Base-by-base conservation (phyloP, 495 filamentous ascomycete genomes). In the Trichoderma erinaceum region DNA sequence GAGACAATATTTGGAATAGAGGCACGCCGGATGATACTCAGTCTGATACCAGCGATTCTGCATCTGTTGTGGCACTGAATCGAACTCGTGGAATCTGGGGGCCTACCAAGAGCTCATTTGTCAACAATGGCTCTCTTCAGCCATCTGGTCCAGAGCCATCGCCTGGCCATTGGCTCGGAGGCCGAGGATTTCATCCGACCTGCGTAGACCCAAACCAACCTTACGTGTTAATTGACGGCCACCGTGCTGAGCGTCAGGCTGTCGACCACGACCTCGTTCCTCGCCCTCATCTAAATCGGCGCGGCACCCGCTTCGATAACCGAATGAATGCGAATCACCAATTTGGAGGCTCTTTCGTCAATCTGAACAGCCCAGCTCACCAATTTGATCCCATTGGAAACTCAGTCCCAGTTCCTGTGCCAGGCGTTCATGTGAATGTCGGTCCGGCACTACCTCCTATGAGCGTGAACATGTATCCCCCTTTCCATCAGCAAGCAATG, bases 401-500 rank as follows among this genome's bases (percentile, higher is more conserved):
- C 21, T 71, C 66, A 76, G 76, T 69, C 13, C 73, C 29, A 16
- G 5, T 32, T n/a, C 71, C 66, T 75, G 76, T 69, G 16, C 73
- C 29, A 46, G 41, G 43, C 25, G 41, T n/a, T 66, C 41, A 32
- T 11, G 65, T 66, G 1, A 23, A 16, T 29, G 65, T 48, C 12
- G 43, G 43, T 0, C 43, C 65, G n/a, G 65, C 41, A 48, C 23
- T 66, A 68, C 56, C 69, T 48, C 73, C 70, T 64, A 71, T 72
- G 73, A 74, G 70, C 71, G 77, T 85, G 68, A 83, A 82, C 48
- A 69, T 85, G 67, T 88, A 86, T 73, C 76, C 82, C 77, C 70
- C 83, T 32, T 96, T 91, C 76, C 87, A 87, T 67, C 85, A 89
- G 70, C 87, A 86, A 56, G 85, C 91, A 41, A 87, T 90, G 70